Evolutionary conservation across 192 early-diverging fungal genomes (phyloP).

Genomic region (Obelidium mucronatum): DNA sequence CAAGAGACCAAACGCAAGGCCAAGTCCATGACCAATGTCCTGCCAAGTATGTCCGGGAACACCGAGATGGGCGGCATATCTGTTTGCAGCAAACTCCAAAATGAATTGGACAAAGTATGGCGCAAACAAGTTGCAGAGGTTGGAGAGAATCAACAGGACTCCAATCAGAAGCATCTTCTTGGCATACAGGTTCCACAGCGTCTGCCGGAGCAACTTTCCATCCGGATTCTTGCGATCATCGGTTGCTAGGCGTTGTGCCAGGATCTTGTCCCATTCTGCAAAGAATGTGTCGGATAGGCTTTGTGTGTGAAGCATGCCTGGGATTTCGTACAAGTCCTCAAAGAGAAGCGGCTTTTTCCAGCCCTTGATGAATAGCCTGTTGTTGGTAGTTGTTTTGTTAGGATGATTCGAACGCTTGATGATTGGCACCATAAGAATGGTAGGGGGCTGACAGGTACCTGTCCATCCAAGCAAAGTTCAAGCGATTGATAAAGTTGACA

Average conservation of each 20-base stretch:
- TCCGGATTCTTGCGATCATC: conserved; percentile 10
- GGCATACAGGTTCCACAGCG: conserved; percentile 16
- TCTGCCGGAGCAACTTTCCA: conserved; percentile 34
- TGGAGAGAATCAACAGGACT: conserved; percentile 30
- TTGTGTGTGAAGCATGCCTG: conserved; percentile 31
- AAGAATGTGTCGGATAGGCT: conserved; percentile 37
- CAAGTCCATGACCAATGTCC: conserved; percentile 12
- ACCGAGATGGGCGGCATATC: neutral
- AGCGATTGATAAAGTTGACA: conserved; percentile 11
- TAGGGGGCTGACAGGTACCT: neutral
- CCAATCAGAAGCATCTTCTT: neutral
- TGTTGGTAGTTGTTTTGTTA: neutral
- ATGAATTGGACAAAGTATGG: conserved; percentile 49
- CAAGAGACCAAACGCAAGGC: conserved; percentile 31
- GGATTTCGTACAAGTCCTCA: conserved; percentile 67
- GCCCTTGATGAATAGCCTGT: conserved; percentile 47
- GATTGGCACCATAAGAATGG: neutral
- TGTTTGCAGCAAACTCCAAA: conserved; percentile 22
- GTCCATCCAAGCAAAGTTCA: conserved; percentile 31
- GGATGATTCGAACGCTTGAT: neutral
- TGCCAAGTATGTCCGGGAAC: neutral
- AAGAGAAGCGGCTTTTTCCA: conserved; percentile 62
- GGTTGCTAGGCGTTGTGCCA: neutral
- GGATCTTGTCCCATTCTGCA: conserved; percentile 41
- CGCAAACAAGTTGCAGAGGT: conserved; percentile 37